A percentile compares a stretch with the other conserved stretches of the same genome.
phyloP scores from a whole-genome alignment of 805 yeast species.

The Jamesozyma piceae region DNA sequence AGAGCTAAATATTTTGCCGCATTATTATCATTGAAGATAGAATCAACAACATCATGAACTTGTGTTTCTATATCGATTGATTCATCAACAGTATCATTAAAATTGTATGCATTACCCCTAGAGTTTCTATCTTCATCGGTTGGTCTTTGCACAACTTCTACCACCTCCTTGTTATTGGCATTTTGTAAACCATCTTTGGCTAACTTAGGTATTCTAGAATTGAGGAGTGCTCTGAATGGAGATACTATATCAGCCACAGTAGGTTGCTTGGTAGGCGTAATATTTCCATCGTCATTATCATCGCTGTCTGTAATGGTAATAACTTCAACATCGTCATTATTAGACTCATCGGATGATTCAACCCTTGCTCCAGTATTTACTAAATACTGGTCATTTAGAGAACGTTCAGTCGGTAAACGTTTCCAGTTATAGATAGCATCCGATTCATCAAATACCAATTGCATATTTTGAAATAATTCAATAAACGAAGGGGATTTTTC shows the following conservation, averaged over 20 bases:
- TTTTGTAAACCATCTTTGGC: neutral
- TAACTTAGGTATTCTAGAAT: neutral
- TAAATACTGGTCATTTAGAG: constrained; percentile 8
- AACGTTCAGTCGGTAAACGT: constrained; percentile 18
- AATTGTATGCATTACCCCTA: neutral
- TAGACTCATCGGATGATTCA: neutral
- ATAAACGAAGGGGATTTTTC: constrained; percentile 25
- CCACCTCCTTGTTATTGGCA: neutral
- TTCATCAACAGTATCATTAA: neutral
- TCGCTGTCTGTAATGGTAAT: neutral
- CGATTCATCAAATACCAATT: constrained; percentile 24
- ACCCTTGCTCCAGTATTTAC: neutral
- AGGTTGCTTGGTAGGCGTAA: neutral
- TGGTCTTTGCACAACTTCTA: neutral
- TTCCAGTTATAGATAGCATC: constrained; percentile 29
- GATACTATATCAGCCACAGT: neutral
- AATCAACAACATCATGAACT: neutral
- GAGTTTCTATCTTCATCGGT: neutral
- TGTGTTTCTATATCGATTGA: neutral
- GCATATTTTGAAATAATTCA: constrained; percentile 26
- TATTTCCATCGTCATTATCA: neutral
- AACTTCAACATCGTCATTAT: neutral
- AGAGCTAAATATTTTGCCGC: neutral
- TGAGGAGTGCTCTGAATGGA: neutral
- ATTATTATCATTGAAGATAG: neutral